phyloP scores from a whole-genome alignment of 805 yeast genomes.

The Nakazawaea populi region DNA sequence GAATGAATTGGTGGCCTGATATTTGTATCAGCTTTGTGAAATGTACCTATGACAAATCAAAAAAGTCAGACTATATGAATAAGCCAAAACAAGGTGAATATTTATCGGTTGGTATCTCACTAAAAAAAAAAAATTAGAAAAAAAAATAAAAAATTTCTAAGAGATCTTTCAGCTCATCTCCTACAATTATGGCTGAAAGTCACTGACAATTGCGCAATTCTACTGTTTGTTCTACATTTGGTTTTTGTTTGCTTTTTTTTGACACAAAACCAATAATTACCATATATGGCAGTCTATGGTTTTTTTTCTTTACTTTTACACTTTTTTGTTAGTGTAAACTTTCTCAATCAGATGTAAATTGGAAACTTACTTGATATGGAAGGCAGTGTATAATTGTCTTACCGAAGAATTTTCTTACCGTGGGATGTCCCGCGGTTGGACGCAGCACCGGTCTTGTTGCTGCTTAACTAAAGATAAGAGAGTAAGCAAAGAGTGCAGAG shows the following conservation, averaged over 20 bases:
- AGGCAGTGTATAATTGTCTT: background rate
- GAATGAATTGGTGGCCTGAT: background rate
- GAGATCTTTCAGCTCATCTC: background rate
- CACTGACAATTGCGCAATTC: constrained; percentile 6
- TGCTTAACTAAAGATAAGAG: no score
- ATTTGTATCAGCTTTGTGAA: no score
- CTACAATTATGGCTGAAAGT: constrained; percentile 7
- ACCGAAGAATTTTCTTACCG: background rate
- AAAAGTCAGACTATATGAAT: background rate
- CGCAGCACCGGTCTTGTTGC: no score
- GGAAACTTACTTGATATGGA: background rate
- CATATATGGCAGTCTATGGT: background rate
- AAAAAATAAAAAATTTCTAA: no score
- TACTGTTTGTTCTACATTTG: background rate
- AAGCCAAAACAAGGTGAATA: background rate
- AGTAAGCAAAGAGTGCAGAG: background rate
- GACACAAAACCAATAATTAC: background rate
- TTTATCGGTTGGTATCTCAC: background rate
- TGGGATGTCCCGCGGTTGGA: no score
- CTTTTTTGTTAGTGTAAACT: background rate
- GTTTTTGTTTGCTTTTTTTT: background rate
- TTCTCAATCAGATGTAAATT: background rate
- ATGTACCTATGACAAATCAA: background rate
- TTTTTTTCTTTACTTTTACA: no score
- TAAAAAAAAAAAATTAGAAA: no score